Conservation (phyloP, 164 flowering plant species). For the Vitis rotundifolia region DNA sequence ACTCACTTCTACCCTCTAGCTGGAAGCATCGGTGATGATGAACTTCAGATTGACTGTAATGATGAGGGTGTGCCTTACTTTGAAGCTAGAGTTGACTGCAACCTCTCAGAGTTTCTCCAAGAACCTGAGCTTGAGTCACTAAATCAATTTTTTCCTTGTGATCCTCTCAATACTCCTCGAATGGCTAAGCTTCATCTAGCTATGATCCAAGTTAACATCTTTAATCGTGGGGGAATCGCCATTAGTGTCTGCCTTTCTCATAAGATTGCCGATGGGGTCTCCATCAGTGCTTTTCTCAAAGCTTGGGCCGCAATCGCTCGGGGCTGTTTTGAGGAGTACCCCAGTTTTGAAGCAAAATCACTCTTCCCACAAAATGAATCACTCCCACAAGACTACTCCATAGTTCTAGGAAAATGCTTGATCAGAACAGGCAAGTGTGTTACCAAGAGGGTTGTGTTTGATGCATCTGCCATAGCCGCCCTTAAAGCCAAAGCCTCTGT, state of each 20-base stretch:
- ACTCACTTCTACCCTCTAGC: slow-evolving; percentile 36
- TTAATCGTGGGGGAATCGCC: slow-evolving; percentile 62
- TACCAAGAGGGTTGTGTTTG: slow-evolving; percentile 50
- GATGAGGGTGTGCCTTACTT: slow-evolving; percentile 31
- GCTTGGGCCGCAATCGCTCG: slow-evolving; percentile 42
- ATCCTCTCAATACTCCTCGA: slow-evolving; percentile 1
- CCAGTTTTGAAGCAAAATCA: slow-evolving; percentile 23
- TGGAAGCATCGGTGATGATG: slow-evolving; percentile 28
- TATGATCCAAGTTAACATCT: slow-evolving; percentile 40
- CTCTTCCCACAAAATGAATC: slow-evolving; percentile 29
- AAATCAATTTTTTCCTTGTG: slow-evolving; percentile 25
- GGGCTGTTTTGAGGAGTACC: slow-evolving; percentile 12
- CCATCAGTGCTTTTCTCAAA: slow-evolving; percentile 34
- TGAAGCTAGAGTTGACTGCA: slow-evolving; percentile 23
- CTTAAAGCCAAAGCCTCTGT: slow-evolving; percentile 24
- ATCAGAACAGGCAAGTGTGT: slow-evolving; percentile 29
- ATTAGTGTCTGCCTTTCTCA: slow-evolving; percentile 52
- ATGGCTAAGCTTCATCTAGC: slow-evolving; percentile 9
- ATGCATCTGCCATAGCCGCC: slow-evolving; percentile 28
- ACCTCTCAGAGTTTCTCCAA: slow-evolving; percentile 18
- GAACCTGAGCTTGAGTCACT: slow-evolving; percentile 17
- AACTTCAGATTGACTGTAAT: slow-evolving; percentile 22
- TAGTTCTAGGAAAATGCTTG: slow-evolving; percentile 9
- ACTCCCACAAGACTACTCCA: slow-evolving; percentile 13
- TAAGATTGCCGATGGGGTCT: slow-evolving; percentile 40